Percentiles rank a stretch among this genome's conserved stretches.
These are phyloP conservation scores for Boletus insuetus DNA, from an alignment of 768 basidiomycete species.

Conservation along the genomic window DNA sequence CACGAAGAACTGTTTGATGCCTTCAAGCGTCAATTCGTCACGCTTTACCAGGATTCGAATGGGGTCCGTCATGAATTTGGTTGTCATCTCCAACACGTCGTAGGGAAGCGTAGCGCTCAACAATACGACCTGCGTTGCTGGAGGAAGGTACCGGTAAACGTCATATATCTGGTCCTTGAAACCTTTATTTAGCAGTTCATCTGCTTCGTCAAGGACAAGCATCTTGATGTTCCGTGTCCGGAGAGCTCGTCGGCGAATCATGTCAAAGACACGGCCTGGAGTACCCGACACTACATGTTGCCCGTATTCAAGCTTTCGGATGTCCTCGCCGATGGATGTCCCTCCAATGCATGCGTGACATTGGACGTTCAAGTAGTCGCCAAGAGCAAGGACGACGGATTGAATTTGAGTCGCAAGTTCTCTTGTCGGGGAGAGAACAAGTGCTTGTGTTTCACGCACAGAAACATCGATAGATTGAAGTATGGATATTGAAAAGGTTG, in stretches of 20 bases:
- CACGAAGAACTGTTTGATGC: constrained; percentile 96
- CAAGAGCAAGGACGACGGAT: constrained; percentile 91
- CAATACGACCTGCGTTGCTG: constrained; percentile 94
- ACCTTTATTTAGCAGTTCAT: constrained; percentile 94
- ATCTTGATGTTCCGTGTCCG: constrained; percentile 98
- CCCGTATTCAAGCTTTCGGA: constrained; percentile 94
- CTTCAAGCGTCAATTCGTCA: constrained; percentile 97
- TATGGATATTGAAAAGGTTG: constrained; percentile 97
- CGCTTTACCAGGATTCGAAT: constrained; percentile 98
- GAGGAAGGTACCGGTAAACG: constrained; percentile 95
- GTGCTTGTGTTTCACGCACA: constrained; percentile 92
- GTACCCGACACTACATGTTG: constrained; percentile 98
- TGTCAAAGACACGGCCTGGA: constrained; percentile 97
- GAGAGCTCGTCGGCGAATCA: constrained; percentile 92
- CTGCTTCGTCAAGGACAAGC: constrained; percentile 92
- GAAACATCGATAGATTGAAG: constrained; percentile 97
- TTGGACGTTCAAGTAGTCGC: constrained; percentile 99
- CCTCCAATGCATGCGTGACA: constrained; percentile 99
- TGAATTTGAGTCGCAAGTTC: constrained; percentile 99
- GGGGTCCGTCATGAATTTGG: constrained; percentile 99
- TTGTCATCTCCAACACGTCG: constrained; percentile 98
- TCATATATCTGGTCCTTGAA: constrained; percentile 99
- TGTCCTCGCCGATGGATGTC: constrained; percentile 96
- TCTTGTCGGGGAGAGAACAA: constrained; percentile 96
- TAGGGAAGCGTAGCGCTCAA: constrained; percentile 95